Evolutionary conservation across 2,329 filamentous ascomycete genomes (phyloP).

Genomic region (Microdochium bolleyi): DNA sequence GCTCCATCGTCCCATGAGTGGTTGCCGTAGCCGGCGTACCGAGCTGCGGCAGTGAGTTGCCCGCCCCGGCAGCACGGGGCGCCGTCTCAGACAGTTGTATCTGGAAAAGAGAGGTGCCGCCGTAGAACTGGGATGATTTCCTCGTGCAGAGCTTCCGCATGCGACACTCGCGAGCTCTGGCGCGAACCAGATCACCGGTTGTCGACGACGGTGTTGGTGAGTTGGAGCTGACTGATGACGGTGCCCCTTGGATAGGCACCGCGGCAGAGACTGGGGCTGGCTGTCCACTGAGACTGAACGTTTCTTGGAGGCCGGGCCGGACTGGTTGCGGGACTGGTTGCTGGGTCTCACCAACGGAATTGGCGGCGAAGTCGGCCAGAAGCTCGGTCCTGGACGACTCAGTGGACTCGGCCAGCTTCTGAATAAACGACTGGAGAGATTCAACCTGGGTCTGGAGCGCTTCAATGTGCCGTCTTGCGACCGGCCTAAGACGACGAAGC

Average conservation of each 20-base stretch:
- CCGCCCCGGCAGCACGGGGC: conserved; percentile 2
- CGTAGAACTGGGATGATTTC: conserved; percentile 36
- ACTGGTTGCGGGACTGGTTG: conserved; percentile 7
- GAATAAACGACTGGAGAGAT: conserved; percentile 35
- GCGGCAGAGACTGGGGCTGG: not conserved
- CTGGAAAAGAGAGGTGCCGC: conserved; percentile 37
- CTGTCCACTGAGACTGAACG: not conserved
- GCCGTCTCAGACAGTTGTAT: conserved; percentile 21
- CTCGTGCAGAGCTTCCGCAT: conserved; percentile 26
- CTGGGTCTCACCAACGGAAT: conserved; percentile 1
- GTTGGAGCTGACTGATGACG: not conserved
- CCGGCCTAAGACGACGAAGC: conserved; percentile 22
- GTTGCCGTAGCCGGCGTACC: conserved; percentile 4
- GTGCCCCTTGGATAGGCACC: not conserved
- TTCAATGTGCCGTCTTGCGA: conserved; percentile 35
- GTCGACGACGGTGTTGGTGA: conserved; percentile 3
- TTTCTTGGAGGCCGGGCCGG: conserved; percentile 5
- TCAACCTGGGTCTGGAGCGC: conserved; percentile 38
- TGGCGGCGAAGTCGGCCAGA: conserved; percentile 25
- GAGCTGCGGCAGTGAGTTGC: conserved; percentile 4
- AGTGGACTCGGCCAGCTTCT: conserved; percentile 31
- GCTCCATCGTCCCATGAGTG: conserved; percentile 3
- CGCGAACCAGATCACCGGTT: conserved; percentile 14
- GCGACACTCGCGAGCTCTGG: conserved; percentile 24
- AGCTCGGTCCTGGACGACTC: conserved; percentile 29